A percentile compares a stretch with the other conserved stretches of the same genome.
These are phyloP conservation scores for Pythium scleroteichum DNA, from an alignment of 352 stramenopile species.

Conservation along the genomic window DNA sequence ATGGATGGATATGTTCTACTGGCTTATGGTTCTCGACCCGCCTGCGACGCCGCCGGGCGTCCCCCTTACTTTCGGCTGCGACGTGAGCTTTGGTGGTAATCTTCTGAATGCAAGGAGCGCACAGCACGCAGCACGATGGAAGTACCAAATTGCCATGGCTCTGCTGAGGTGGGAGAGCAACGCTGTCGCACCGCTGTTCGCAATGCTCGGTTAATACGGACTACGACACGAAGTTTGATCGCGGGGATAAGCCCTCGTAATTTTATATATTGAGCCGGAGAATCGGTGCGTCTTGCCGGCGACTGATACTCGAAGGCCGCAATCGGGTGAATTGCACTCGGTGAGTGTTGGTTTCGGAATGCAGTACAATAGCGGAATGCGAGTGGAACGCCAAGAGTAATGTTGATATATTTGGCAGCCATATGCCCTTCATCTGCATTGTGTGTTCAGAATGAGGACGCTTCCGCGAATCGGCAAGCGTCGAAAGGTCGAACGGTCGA, in stretches of 20 bases:
- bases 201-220: constrained; percentile 49
- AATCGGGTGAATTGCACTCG: too few species aligned
- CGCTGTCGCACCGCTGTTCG: constrained; percentile 68
- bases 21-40: constrained; percentile 66
- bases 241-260: neutral
- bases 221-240: neutral
- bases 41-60: constrained; percentile 11
- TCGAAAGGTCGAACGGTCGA: neutral
- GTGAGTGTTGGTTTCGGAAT: neutral
- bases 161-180: constrained; percentile 81
- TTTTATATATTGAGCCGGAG: constrained; percentile 21
- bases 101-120: constrained; percentile 60
- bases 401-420: neutral
- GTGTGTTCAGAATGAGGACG: neutral
- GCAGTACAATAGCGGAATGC: constrained; percentile 5
- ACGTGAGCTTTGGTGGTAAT: constrained; percentile 74
- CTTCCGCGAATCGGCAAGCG: neutral
- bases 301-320: too few species aligned
- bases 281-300: neutral
- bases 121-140: constrained; percentile 70
- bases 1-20: constrained; percentile 85
- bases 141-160: constrained; percentile 83
- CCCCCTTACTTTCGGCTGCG: constrained; percentile 30
- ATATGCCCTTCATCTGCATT: neutral
- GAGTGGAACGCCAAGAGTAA: neutral